Conservation (phyloP, 768 basidiomycete genomes). For the Pleurotus cornucopiae region DNA sequence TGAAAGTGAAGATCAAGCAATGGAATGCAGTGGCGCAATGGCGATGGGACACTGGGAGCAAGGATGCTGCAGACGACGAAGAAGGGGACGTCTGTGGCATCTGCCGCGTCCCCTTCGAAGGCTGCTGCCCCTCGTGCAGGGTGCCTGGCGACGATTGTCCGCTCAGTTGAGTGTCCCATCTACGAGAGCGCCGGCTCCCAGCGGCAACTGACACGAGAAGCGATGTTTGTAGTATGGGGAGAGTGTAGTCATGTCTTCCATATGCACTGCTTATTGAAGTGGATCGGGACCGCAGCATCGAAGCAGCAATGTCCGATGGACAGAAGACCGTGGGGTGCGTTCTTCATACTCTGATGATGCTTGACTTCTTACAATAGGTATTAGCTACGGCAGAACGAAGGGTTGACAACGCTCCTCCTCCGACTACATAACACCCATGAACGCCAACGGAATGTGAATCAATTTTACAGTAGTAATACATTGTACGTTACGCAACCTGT, state of each 20-base stretch:
- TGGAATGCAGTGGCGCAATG: slow-evolving; percentile 90
- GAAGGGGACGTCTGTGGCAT: slow-evolving; percentile 77
- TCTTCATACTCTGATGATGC: not conserved
- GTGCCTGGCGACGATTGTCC: slow-evolving; percentile 96
- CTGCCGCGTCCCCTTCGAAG: slow-evolving; percentile 88
- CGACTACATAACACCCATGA: slow-evolving; percentile 2
- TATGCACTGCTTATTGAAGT: slow-evolving; percentile 97
- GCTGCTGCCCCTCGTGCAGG: slow-evolving; percentile 94
- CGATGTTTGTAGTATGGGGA: slow-evolving; percentile 74
- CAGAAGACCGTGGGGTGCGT: slow-evolving; percentile 84
- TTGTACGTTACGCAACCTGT: slow-evolving; percentile 20
- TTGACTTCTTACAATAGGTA: not conserved
- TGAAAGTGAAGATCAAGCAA: slow-evolving; percentile 81
- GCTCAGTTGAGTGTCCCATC: slow-evolving; percentile 52
- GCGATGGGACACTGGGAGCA: slow-evolving; percentile 69
- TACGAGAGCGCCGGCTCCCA: not conserved
- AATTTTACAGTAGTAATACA: slow-evolving; percentile 21
- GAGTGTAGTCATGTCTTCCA: slow-evolving; percentile 97
- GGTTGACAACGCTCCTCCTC: not conserved
- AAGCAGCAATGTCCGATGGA: slow-evolving; percentile 99
- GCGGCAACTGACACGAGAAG: too few species aligned
- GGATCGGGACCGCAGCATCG: slow-evolving; percentile 85
- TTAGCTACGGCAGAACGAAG: slow-evolving; percentile 14
- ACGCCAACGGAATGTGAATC: not conserved
- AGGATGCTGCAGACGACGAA: slow-evolving; percentile 34